Evolutionary conservation across 2,329 filamentous ascomycete species (phyloP).

Genomic region (Aphanoascus verrucosus): DNA sequence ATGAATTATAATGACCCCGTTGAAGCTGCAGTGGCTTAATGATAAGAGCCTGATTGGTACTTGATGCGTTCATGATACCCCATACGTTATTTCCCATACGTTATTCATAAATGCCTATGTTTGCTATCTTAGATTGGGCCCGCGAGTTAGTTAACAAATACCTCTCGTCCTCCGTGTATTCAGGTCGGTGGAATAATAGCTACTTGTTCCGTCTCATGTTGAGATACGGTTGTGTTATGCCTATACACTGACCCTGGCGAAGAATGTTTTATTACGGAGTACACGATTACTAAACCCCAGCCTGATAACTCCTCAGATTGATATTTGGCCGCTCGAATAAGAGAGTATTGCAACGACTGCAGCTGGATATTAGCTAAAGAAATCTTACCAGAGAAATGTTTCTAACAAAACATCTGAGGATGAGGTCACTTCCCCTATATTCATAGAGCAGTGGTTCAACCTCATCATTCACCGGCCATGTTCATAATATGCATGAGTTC

Average conservation of each 20-base stretch:
- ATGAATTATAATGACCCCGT: constrained; percentile 9
- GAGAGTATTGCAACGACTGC: no score
- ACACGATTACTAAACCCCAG: no score
- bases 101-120: background rate
- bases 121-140: background rate
- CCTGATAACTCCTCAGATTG: no score
- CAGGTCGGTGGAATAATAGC: no score
- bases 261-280: no score
- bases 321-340: no score
- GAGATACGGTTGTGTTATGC: no score
- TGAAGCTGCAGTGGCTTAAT: background rate
- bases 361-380: no score
- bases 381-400: no score
- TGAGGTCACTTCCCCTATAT: background rate
- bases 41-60: background rate
- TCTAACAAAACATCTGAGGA: background rate
- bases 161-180: no score
- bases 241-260: no score
- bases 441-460: background rate
- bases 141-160: background rate
- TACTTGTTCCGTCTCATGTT: no score
- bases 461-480: background rate
- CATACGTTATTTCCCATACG: background rate
- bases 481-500: background rate
- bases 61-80: constrained; percentile 12